Evolutionary conservation across 2,329 filamentous ascomycete genomes (phyloP), one percentile per base, ranked within the genome.

Genomic region (Hymenoscyphus repandus): DNA sequence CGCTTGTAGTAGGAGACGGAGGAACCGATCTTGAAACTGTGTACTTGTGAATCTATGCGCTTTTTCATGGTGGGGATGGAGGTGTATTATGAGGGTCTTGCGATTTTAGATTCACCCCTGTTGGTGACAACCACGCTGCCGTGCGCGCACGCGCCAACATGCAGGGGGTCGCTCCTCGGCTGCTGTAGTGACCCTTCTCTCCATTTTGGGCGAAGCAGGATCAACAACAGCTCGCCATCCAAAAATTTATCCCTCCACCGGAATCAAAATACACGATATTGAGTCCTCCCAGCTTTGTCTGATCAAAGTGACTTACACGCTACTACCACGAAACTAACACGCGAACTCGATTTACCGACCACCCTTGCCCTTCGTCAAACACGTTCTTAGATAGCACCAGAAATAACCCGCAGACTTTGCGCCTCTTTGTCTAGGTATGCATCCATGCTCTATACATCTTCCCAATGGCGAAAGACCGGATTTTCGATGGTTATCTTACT

Each of bases 171-270:
- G n/a, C n/a, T n/a, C n/a, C n/a, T 27, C 7, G 56, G 56, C 58
- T 50, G 53, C 55, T 51, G 49, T 56, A 56, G 58, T 56, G 56
- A 60, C 22, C 4, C 22, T 7, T 27, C 7, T 27, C 7, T 7
- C 7, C 22, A 4, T 4, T 27, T 27, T 27, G 22, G 36, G 47
- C 33, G 51, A 47, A 50, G 55, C 36, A 49, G 31, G 42, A 54
- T 55, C 58, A 59, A 58, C 53, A 57, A 59, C 55, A 58, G 46
- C 53, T 47, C 48, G 4, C 22, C 22, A 27, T 27, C 22, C 22
- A 27, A 27, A 37, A 9, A 13, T 37, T 37, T 37, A 4, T 37
- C 10, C 10, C 15, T 17, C 34, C 34, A 47, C 15, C 31, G 37
- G 18, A 20, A 17, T 39, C 42, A 47, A 22, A n/a, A 39, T 13